Conservation (phyloP, 371 early-diverging fungal species). For the Mortierella sp. region DNA sequence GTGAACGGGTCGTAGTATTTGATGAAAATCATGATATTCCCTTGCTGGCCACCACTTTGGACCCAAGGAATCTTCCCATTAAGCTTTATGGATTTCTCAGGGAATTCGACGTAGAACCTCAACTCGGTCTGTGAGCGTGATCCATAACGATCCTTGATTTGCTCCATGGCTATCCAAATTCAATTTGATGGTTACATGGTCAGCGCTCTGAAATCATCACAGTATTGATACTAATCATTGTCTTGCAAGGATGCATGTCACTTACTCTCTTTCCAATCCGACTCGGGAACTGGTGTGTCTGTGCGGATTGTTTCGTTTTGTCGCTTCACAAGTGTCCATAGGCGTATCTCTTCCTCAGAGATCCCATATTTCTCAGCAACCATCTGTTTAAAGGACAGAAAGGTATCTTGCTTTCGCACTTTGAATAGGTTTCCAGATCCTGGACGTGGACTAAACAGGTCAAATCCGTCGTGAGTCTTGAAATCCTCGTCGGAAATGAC, state of each 20-base stretch:
- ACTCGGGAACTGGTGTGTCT: conserved; percentile 67
- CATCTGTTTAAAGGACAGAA: conserved; percentile 62
- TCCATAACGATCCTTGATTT: conserved; percentile 52
- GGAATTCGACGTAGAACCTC: conserved; percentile 67
- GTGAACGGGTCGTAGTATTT: conserved; percentile 86
- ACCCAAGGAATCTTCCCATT: conserved; percentile 35
- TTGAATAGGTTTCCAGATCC: conserved; percentile 57
- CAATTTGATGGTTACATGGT: neutral
- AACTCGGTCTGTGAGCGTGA: conserved; percentile 57
- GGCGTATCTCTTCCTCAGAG: conserved; percentile 67
- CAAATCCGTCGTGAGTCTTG: conserved; percentile 83
- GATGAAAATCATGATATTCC: conserved; percentile 72
- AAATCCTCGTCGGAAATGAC: conserved; percentile 62
- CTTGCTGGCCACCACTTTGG: conserved; percentile 51
- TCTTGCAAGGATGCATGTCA: neutral
- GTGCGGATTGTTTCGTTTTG: conserved; percentile 89
- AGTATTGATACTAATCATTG: no score
- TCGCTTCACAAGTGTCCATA: conserved; percentile 87
- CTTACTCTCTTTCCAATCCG: conserved; percentile 60
- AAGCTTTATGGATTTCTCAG: conserved; percentile 25
- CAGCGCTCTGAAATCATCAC: no score
- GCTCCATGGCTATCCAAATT: conserved; percentile 56
- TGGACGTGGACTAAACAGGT: conserved; percentile 69
- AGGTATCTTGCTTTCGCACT: conserved; percentile 66
- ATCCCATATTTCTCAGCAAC: conserved; percentile 66